These are phyloP conservation scores for Avena sativa DNA, from an alignment of 176 grass and related monocot species.

Conservation along the genomic window DNA sequence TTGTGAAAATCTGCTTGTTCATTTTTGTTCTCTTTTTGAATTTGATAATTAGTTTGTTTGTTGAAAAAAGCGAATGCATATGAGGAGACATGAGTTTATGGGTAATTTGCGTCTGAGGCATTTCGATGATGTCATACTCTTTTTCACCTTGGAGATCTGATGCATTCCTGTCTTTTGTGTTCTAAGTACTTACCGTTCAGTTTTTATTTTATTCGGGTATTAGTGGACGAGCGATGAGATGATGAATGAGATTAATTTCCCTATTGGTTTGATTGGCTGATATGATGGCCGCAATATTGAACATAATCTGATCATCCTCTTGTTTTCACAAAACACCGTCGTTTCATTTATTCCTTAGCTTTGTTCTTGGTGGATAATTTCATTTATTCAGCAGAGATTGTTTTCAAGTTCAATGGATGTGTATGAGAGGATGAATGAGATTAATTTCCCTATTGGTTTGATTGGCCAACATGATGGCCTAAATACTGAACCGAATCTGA, in stretches of 20 bases:
- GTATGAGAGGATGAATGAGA: neutral
- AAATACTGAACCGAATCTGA: neutral
- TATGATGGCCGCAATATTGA: constrained; percentile 52
- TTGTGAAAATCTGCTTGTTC: neutral
- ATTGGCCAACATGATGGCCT: neutral
- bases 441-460: constrained; percentile 21
- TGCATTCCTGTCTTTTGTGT: neutral
- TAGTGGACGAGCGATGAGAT: neutral
- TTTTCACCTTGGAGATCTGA: constrained; percentile 53
- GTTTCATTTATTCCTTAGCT: neutral
- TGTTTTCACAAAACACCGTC: too few relatives aligned
- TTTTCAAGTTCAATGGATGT: neutral
- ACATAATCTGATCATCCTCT: constrained; percentile 51
- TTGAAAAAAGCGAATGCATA: neutral
- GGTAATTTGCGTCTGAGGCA: constrained; percentile 65
- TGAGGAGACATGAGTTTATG: constrained; percentile 53
- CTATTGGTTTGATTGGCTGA: constrained; percentile 61
- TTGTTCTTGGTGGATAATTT: neutral
- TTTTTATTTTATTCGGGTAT: neutral
- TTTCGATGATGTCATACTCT: constrained; percentile 53
- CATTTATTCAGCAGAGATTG: too few relatives aligned
- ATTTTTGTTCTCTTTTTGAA: neutral
- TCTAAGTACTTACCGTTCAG: neutral
- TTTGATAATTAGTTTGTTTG: neutral
- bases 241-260: constrained; percentile 48